Percentiles rank a stretch among this genome's conserved stretches.
Conservation (phyloP, 2,329 filamentous ascomycete species). For the Tolypocladium cylindrosporum region DNA sequence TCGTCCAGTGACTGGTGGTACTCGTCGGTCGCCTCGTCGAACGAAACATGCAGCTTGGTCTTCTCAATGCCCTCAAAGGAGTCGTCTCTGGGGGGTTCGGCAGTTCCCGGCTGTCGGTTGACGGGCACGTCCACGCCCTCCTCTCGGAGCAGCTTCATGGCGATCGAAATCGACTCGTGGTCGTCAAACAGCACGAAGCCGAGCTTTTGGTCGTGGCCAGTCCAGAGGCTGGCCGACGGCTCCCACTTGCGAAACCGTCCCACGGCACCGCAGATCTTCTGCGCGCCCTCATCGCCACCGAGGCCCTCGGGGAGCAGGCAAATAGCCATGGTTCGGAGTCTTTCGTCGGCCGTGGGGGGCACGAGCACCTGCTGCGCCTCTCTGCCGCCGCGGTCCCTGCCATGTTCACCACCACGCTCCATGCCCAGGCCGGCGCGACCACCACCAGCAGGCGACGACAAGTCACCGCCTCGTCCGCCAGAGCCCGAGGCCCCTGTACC, state of each 20-base stretch:
- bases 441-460: conserved; percentile 15
- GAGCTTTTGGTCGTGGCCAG: conserved; percentile 66
- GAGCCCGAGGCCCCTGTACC: conserved; percentile 62
- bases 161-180: conserved; percentile 73
- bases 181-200: conserved; percentile 96
- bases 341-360: conserved; percentile 82
- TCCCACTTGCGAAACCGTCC: conserved; percentile 82
- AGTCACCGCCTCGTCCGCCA: conserved; percentile 33
- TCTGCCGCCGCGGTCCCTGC: conserved; percentile 49
- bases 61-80: conserved; percentile 53
- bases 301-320: conserved; percentile 73
- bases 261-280: conserved; percentile 66
- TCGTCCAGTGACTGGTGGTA: conserved; percentile 78
- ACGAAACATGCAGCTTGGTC: conserved; percentile 58
- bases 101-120: conserved; percentile 55
- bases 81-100: conserved; percentile 32
- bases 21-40: conserved; percentile 74
- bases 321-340: conserved; percentile 83
- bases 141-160: conserved; percentile 74
- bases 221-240: conserved; percentile 47
- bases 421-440: conserved; percentile 44
- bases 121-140: conserved; percentile 74
- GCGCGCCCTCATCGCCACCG: conserved; percentile 67
- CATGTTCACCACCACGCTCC: conserved; percentile 58
- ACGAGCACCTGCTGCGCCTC: conserved; percentile 63